A percentile compares a stretch with the other conserved stretches of the same genome.
Evolutionary conservation across 164 flowering plant species (phyloP).

Genomic region (Piper longum): DNA sequence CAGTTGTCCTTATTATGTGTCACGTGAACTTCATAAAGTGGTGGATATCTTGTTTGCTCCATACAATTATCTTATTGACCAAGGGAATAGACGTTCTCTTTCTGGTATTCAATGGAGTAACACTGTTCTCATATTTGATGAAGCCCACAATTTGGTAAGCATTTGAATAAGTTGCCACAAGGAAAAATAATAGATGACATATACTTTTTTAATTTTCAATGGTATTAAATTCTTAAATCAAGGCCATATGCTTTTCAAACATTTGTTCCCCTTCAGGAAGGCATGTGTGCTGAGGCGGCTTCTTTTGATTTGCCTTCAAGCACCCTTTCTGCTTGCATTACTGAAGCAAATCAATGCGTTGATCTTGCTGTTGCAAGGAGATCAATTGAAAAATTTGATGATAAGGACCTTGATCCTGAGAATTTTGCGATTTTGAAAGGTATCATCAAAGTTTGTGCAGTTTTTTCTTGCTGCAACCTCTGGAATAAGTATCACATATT

Average conservation of each 20-base stretch:
- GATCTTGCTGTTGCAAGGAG: conserved; percentile 50
- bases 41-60: conserved; percentile 92
- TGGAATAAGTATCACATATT: background rate
- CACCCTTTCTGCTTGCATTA: conserved; percentile 65
- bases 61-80: conserved; percentile 91
- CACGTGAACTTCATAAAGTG: conserved; percentile 75
- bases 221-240: background rate
- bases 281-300: conserved; percentile 93
- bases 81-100: conserved; percentile 45
- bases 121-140: conserved; percentile 86
- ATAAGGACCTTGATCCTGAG: conserved; percentile 57
- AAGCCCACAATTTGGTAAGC: conserved; percentile 93
- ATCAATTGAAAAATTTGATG: conserved; percentile 34
- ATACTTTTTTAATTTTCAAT: background rate
- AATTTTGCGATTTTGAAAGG: conserved; percentile 87
- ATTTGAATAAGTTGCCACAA: background rate
- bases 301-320: conserved; percentile 80
- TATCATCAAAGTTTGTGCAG: conserved; percentile 6
- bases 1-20: conserved; percentile 90
- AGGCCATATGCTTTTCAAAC: too few relatives aligned
- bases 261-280: conserved; percentile 47
- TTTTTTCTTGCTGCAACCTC: background rate
- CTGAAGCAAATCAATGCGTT: conserved; percentile 75
- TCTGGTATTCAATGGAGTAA: conserved; percentile 42
- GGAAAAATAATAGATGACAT: background rate